These are phyloP conservation scores for Azolla pinnata DNA, from an alignment of 75 land plant species.

Conservation along the genomic window DNA sequence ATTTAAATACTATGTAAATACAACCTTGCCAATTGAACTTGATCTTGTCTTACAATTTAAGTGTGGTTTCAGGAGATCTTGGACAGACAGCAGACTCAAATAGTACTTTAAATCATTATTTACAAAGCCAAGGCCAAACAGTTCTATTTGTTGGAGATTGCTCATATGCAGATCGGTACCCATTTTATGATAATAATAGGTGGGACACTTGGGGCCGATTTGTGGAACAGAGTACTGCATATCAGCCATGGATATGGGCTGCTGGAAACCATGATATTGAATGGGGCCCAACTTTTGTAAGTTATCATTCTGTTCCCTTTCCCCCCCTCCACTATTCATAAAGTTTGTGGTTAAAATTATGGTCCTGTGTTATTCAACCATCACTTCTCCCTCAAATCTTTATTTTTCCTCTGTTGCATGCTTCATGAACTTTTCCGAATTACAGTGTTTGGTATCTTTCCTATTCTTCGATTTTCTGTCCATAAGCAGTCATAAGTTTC, in stretches of 20 bases:
- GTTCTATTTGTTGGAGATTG: constrained; percentile 25
- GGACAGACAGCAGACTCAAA: constrained; percentile 27
- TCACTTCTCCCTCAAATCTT: no score
- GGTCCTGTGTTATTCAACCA: no score
- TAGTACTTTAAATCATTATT: constrained; percentile 21
- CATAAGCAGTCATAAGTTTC: no score
- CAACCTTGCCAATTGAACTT: no score
- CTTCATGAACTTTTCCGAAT: no score
- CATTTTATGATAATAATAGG: constrained; percentile 19
- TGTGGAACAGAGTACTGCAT: constrained; percentile 26
- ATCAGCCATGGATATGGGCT: constrained; percentile 35
- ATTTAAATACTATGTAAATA: not conserved
- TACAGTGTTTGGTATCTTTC: no score
- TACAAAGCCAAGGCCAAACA: constrained; percentile 21
- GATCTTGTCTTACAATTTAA: not conserved
- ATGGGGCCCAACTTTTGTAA: constrained; percentile 17
- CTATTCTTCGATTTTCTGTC: no score
- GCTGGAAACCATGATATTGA: constrained; percentile 32
- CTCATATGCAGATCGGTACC: constrained; percentile 25
- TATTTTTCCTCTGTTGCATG: no score
- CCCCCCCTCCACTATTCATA: not conserved
- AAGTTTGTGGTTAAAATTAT: not conserved
- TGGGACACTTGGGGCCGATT: constrained; percentile 36
- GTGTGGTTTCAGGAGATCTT: constrained; percentile 22
- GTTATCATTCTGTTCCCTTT: not conserved